Evolutionary conservation across 345 rosid species (phyloP), one percentile per base, ranked within the genome.

Genomic region (Rhodomyrtus tomentosa): DNA sequence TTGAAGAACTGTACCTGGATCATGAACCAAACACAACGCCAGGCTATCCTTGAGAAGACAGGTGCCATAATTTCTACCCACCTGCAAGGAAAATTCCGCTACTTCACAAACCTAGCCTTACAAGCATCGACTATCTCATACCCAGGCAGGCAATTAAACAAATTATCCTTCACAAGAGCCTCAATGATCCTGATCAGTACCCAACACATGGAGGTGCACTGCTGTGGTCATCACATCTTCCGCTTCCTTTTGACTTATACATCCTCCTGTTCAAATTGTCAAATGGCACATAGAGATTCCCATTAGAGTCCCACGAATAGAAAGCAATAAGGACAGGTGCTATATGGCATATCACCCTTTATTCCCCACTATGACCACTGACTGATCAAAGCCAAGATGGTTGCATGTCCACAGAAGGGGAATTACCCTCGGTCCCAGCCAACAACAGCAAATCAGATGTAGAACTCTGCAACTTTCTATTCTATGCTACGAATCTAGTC

Each of bases 21-120:
- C 99, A 96, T 94, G 90, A 94, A 87, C 98, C 98, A 96, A 12
- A 90, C 88, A 89, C 99, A 96, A 85, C 92, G 91, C 99, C 99
- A 96, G 8, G 99, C 96, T 74, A 92, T 91, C 88, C 89, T 93
- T 3, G 99, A 96, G 91, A 96, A 96, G 13, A 96, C 99, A 40
- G 99, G 99, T 45, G 96, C 98, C 99, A 96, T 96, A 94, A 96
- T 92, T 89, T 95, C 99, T 51, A 96, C 99, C 99, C 99, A 96
- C 68, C 99, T 96, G 87, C 91, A 88, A 3, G 84, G 86, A 36
- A 84, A 38, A 82, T 81, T 83, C 54, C 15, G 53, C 20, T 27
- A 55, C 18, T 48, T 58, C 62, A 79, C 27, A 42, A 50, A 36
- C 38, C 50, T 52, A 55, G 55, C 27, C 53, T 27, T 32, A n/a